Percentiles rank a stretch among this genome's conserved stretches.
Conservation (phyloP, 2,329 filamentous ascomycete genomes). For the Penicillium oxalicum region DNA sequence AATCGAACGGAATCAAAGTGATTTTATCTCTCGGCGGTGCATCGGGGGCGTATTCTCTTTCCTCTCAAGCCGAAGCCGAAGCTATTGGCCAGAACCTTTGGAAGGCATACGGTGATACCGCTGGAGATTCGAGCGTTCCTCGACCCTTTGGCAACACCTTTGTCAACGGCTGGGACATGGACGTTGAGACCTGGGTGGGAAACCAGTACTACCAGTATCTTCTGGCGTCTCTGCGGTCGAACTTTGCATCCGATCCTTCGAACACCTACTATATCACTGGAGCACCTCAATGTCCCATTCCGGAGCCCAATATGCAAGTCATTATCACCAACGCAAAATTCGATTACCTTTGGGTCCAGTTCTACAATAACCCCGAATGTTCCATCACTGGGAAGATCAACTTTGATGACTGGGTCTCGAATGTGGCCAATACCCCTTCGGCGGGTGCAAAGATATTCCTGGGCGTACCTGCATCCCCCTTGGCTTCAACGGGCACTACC, state of each 20-base stretch:
- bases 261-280: slow-evolving; percentile 45
- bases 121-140: slow-evolving; percentile 32
- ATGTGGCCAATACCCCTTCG: slow-evolving; percentile 15
- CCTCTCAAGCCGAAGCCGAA: slow-evolving; percentile 34
- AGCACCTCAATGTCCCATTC: slow-evolving; percentile 44
- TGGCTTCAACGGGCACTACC: slow-evolving; percentile 31
- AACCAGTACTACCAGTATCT: slow-evolving; percentile 32
- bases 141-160: slow-evolving; percentile 20
- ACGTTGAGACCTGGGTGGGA: slow-evolving; percentile 40
- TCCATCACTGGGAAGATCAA: slow-evolving; percentile 22
- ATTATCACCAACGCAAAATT: slow-evolving; percentile 37
- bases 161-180: slow-evolving; percentile 51
- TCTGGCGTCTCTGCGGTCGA: slow-evolving; percentile 23
- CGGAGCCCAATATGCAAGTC: slow-evolving; percentile 40
- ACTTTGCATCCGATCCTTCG: slow-evolving; percentile 30
- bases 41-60: slow-evolving; percentile 30
- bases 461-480: slow-evolving; percentile 20
- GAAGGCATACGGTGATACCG: slow-evolving; percentile 42
- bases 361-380: slow-evolving; percentile 40
- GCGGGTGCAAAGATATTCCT: slow-evolving; percentile 19
- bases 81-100: slow-evolving; percentile 39
- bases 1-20: slow-evolving; percentile 41
- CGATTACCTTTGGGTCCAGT: slow-evolving; percentile 44
- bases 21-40: slow-evolving; percentile 45
- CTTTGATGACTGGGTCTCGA: slow-evolving; percentile 17